Conservation (phyloP, 257 asterid species). For the Capsicum baccatum region DNA sequence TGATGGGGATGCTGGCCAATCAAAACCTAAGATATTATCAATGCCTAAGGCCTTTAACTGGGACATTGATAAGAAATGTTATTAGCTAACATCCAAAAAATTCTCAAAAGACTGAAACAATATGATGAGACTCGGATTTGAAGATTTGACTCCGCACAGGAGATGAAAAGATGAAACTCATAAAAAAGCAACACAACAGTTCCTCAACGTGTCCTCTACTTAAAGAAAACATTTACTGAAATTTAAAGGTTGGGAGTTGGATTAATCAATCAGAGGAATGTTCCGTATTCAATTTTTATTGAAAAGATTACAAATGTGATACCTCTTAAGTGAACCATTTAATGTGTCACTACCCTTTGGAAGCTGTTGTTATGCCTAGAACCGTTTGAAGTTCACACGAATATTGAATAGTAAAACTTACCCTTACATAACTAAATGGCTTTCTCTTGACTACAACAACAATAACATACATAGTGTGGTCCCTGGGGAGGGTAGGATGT, state of each 20-base stretch:
- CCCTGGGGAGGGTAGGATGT: no score
- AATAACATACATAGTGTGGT: no score
- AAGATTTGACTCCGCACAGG: not conserved
- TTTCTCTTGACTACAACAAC: not conserved
- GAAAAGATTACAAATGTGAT: not conserved
- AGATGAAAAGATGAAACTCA: not conserved
- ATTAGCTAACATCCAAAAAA: not conserved
- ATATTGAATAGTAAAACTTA: not conserved
- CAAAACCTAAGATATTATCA: slow-evolving; percentile 93
- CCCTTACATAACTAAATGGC: not conserved
- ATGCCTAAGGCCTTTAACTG: slow-evolving; percentile 92
- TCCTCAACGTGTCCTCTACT: not conserved
- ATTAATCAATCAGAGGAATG: not conserved
- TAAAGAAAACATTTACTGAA: not conserved
- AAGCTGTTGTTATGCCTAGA: no score
- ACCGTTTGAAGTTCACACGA: no score
- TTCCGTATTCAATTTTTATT: not conserved
- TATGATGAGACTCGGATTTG: not conserved
- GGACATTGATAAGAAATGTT: slow-evolving; percentile 35
- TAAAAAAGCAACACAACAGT: not conserved
- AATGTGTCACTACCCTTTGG: no score
- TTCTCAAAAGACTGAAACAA: not conserved
- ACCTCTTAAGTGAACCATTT: not conserved
- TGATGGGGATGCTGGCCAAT: slow-evolving; percentile 97
- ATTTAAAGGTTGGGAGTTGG: not conserved